Percentiles rank a stretch among this genome's conserved stretches.
phyloP scores from a whole-genome alignment of 2,329 filamentous ascomycete species.

The Clonostachys rhizophaga region DNA sequence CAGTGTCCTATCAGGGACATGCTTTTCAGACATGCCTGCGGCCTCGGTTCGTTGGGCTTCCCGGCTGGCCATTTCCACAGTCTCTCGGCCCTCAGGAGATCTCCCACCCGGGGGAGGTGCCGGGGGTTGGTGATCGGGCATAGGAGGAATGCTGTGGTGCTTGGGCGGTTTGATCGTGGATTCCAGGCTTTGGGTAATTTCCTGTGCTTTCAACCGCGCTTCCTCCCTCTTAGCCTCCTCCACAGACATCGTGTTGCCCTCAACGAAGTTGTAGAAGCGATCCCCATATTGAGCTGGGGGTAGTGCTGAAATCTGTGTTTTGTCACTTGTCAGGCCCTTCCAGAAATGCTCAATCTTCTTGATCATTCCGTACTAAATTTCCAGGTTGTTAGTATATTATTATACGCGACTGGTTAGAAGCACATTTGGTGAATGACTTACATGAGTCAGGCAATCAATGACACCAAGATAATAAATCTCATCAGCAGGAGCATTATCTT shows the following conservation, averaged over 20 bases:
- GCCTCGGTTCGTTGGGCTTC: slow-evolving; percentile 27
- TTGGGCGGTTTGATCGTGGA: slow-evolving; percentile 6
- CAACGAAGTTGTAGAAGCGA: slow-evolving; percentile 89
- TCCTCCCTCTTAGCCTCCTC: slow-evolving; percentile 76
- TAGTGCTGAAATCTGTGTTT: slow-evolving; percentile 86
- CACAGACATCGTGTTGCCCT: slow-evolving; percentile 81
- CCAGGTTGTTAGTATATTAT: slow-evolving; percentile 2
- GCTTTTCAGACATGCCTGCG: slow-evolving; percentile 30
- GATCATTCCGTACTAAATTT: slow-evolving; percentile 75
- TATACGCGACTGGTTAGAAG: too few relatives aligned
- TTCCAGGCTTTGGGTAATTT: not conserved
- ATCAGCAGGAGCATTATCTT: slow-evolving; percentile 77
- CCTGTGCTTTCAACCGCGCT: slow-evolving; percentile 55
- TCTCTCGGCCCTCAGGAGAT: slow-evolving; percentile 31
- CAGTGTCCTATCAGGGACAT: slow-evolving; percentile 60
- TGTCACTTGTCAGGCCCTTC: slow-evolving; percentile 84
- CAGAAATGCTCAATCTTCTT: slow-evolving; percentile 96
- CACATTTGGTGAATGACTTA: slow-evolving; percentile 42
- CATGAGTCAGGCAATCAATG: slow-evolving; percentile 95
- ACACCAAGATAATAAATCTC: slow-evolving; percentile 98
- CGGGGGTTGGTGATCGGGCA: slow-evolving; percentile 40
- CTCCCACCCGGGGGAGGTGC: slow-evolving; percentile 26
- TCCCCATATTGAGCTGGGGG: slow-evolving; percentile 89
- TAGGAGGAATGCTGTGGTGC: slow-evolving; percentile 30
- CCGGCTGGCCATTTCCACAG: slow-evolving; percentile 30